phyloP scores from a whole-genome alignment of 164 flowering plant species.

The Protea cynaroides region DNA sequence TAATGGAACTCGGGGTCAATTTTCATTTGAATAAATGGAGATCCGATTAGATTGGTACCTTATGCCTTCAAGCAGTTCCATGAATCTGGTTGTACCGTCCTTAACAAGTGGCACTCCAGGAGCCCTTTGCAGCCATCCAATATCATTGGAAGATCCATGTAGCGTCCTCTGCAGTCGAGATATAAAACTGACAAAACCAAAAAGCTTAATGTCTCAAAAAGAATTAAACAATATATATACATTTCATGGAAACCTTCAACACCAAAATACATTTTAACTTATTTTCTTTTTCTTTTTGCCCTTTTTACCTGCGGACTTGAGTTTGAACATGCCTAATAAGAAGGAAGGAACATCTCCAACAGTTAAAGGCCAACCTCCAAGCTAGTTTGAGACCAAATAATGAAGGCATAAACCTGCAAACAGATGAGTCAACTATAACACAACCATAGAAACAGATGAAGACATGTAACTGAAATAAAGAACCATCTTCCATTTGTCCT shows the following conservation, averaged over 20 bases:
- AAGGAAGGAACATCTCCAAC: slow-evolving; percentile 31
- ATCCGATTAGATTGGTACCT: slow-evolving; percentile 36
- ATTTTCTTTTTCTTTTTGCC: neutral
- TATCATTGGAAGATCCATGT: slow-evolving; percentile 77
- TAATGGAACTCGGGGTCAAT: neutral
- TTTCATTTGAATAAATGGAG: neutral
- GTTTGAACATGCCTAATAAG: slow-evolving; percentile 32
- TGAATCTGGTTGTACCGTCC: slow-evolving; percentile 76
- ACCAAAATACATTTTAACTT: slow-evolving; percentile 2
- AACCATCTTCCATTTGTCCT: neutral
- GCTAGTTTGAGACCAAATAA: slow-evolving; percentile 43
- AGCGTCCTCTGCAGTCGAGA: slow-evolving; percentile 54
- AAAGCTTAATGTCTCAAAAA: slow-evolving; percentile 3
- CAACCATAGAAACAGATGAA: slow-evolving; percentile 1
- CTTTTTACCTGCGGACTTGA: slow-evolving; percentile 42
- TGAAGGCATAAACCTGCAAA: slow-evolving; percentile 62
- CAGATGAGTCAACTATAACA: slow-evolving; percentile 10
- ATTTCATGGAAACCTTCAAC: neutral
- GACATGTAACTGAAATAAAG: neutral
- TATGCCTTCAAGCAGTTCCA: slow-evolving; percentile 59
- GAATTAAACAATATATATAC: slow-evolving; percentile 3
- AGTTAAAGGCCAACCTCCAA: slow-evolving; percentile 41
- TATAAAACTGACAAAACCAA: slow-evolving; percentile 34
- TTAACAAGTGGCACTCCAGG: slow-evolving; percentile 59
- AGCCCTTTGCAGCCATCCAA: slow-evolving; percentile 78